A percentile compares a stretch with the other conserved stretches of the same genome.
Evolutionary conservation across 495 filamentous ascomycete genomes (phyloP).

Genomic region (Podospora comata): DNA sequence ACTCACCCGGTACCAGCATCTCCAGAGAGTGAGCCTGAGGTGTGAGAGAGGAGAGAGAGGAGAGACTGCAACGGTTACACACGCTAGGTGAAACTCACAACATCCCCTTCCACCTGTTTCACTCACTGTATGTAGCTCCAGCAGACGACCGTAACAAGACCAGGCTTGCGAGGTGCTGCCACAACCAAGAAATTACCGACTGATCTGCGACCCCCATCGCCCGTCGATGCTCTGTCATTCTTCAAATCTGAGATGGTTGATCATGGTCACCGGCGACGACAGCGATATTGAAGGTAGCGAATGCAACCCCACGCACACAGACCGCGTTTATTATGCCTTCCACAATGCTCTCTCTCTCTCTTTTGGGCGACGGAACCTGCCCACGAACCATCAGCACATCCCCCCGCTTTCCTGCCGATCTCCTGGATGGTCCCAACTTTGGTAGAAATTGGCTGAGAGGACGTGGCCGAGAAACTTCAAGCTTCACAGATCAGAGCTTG

Average conservation of each 20-base stretch:
- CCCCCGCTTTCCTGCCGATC: neutral
- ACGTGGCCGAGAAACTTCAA: neutral
- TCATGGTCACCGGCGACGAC: too few species aligned
- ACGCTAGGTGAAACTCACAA: too few species aligned
- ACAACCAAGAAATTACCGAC: slow-evolving; percentile 15
- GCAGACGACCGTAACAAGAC: neutral
- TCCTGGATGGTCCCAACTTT: neutral
- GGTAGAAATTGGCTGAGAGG: neutral
- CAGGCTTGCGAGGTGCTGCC: slow-evolving; percentile 6
- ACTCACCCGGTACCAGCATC: neutral
- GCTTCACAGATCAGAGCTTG: neutral
- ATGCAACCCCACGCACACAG: too few species aligned
- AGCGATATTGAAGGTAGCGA: too few species aligned
- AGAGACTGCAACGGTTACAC: too few species aligned
- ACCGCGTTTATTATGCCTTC: neutral
- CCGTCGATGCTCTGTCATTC: neutral
- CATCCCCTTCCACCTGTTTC: neutral
- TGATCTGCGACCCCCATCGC: slow-evolving; percentile 14
- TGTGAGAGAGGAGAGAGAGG: too few species aligned
- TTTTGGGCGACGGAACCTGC: neutral
- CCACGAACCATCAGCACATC: too few species aligned
- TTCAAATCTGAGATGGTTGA: too few species aligned
- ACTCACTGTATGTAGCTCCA: neutral
- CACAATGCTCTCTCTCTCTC: neutral
- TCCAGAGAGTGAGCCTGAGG: too few species aligned